Evolutionary conservation across 192 early-diverging fungal genomes (phyloP), one percentile per base, ranked within the genome.

Genomic region (Coemansia sp.): DNA sequence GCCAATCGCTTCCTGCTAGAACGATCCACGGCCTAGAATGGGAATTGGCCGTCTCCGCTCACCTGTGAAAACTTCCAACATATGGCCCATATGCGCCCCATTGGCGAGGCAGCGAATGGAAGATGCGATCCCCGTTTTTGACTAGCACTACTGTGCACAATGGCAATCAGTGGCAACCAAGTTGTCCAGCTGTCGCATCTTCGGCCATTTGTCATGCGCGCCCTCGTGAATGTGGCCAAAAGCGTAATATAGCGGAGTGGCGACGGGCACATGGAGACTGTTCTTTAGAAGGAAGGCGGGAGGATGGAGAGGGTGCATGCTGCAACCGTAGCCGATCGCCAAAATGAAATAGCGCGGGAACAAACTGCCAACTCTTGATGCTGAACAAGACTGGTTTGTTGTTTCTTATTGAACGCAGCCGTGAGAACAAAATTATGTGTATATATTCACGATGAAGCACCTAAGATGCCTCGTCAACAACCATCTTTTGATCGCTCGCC

Each of bases 401-500:
- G n/a, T n/a, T n/a, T n/a, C n/a, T n/a, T n/a, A n/a, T n/a, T n/a
- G n/a, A n/a, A n/a, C n/a, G n/a, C n/a, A 12, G 10, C 6, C 51
- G 51, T 54, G 51, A 31, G 51, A 54, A 54, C 1, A 35, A 35
- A 32, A 53, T 17, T 0, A 32, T 5, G 7, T 12, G 11, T 51
- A 51, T 51, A 35, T 35, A 35, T 47, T 2, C 2, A 47, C 8
- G 22, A 9, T 6, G 24, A 24, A 14, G 24, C 3, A 31, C 7
- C 42, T 54, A 64, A 3, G 42, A 29, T 14, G 41, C 25, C 29
- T 65, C 71, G 24, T 74, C 75, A 2, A 66, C 61, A 43, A 77
- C 71, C 65, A 71, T 77, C 46, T 67, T 71, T 59, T 79, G 62
- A 10, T 76, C 69, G 10, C 60, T 45, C 1, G 39, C 43, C 9